Evolutionary conservation across 805 yeast species (phyloP).

Genomic region (Candida succiphila): DNA sequence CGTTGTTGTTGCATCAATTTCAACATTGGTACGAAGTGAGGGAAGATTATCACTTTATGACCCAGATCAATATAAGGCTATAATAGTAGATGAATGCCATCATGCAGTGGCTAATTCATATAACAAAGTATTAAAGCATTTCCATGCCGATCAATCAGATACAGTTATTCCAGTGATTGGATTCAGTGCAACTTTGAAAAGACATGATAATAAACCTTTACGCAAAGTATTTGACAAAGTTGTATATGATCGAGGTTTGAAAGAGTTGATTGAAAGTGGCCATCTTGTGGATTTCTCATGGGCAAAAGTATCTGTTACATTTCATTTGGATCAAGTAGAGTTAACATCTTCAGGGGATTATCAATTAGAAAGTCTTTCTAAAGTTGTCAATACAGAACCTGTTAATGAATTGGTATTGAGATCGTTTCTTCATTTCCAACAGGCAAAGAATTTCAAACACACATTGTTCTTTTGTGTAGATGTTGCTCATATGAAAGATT

Average conservation of each 20-base stretch:
- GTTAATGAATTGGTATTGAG: slow-evolving; percentile 46
- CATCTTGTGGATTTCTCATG: slow-evolving; percentile 66
- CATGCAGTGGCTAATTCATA: slow-evolving; percentile 77
- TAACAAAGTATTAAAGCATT: slow-evolving; percentile 44
- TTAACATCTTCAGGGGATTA: slow-evolving; percentile 37
- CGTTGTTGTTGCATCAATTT: slow-evolving; percentile 71
- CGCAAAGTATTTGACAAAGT: slow-evolving; percentile 58
- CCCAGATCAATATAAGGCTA: slow-evolving; percentile 54
- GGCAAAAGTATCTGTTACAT: slow-evolving; percentile 40
- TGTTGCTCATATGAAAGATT: slow-evolving; percentile 48
- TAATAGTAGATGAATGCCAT: slow-evolving; percentile 88
- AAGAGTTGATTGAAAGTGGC: slow-evolving; percentile 55
- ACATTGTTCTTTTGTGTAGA: slow-evolving; percentile 75
- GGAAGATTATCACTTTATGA: slow-evolving; percentile 41
- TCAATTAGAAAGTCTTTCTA: slow-evolving; percentile 36
- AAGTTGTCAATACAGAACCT: slow-evolving; percentile 41
- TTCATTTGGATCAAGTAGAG: slow-evolving; percentile 17
- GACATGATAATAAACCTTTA: slow-evolving; percentile 62
- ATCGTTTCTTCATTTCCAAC: slow-evolving; percentile 37
- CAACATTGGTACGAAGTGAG: slow-evolving; percentile 37
- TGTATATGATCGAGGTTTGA: slow-evolving; percentile 56
- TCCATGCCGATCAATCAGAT: slow-evolving; percentile 33
- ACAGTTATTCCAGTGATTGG: slow-evolving; percentile 58
- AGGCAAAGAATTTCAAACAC: slow-evolving; percentile 36
- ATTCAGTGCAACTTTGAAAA: slow-evolving; percentile 77